phyloP scores from a whole-genome alignment of 257 asterid genomes.

The Plantago ovata region DNA sequence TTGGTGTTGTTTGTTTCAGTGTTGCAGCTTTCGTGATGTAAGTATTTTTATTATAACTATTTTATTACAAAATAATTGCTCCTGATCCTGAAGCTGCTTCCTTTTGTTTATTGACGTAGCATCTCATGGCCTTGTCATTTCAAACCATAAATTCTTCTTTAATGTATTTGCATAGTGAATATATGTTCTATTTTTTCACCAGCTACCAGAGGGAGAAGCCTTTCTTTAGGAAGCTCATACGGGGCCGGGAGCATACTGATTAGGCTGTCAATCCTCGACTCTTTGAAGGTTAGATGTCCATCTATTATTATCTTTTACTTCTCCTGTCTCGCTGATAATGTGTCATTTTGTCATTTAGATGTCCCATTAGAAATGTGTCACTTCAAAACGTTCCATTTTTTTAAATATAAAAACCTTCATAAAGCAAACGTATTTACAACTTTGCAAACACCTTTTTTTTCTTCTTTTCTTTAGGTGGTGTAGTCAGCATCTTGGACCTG shows the following conservation, averaged over 20 bases:
- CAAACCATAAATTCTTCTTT: background rate
- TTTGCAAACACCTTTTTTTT: too few relatives aligned
- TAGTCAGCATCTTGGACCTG: too few relatives aligned
- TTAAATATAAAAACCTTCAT: too few relatives aligned
- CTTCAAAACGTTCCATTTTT: too few relatives aligned
- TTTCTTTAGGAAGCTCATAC: conserved; percentile 63
- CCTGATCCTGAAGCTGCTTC: too few relatives aligned
- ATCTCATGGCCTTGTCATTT: background rate
- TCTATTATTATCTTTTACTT: background rate
- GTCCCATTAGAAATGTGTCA: too few relatives aligned
- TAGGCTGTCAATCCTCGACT: conserved; percentile 27
- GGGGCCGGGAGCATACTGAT: conserved; percentile 69
- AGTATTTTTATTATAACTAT: conserved; percentile 25
- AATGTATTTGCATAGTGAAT: background rate
- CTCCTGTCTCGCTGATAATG: background rate
- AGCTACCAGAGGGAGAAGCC: conserved; percentile 71
- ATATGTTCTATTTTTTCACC: conserved; percentile 10
- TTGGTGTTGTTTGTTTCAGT: conserved; percentile 59
- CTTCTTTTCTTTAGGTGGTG: too few relatives aligned
- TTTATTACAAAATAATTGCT: background rate
- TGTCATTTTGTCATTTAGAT: too few relatives aligned
- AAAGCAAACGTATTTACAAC: too few relatives aligned
- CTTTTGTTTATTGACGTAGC: too few relatives aligned
- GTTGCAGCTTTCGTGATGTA: conserved; percentile 55
- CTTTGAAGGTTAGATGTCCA: conserved; percentile 28